Evolutionary conservation across 1,284 basidiomycete genomes (phyloP).

Genomic region (Cutaneotrichosporon sp.): DNA sequence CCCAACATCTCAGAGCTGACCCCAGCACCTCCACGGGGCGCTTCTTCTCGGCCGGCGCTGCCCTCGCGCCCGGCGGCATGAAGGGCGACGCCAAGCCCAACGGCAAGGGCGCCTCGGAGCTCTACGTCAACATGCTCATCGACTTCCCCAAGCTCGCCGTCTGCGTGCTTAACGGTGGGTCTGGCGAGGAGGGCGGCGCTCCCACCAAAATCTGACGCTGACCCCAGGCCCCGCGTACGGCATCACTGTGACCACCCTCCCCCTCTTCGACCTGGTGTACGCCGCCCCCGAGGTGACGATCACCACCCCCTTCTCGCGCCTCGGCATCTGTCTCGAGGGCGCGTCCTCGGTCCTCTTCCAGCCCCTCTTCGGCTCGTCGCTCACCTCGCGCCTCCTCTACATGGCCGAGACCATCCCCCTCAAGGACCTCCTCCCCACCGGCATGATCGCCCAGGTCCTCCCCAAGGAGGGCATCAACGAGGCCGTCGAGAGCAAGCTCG

Average conservation of each 20-base stretch:
- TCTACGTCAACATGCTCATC: conserved; percentile 23
- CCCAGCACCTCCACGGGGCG: conserved; percentile 21
- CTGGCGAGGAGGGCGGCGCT: neutral
- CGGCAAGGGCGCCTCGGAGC: neutral
- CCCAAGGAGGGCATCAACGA: conserved; percentile 13
- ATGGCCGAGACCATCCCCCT: conserved; percentile 23
- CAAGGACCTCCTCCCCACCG: conserved; percentile 14
- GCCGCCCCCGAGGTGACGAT: conserved; percentile 18
- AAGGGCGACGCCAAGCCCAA: neutral
- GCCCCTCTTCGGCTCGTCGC: conserved; percentile 19
- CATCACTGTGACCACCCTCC: conserved; percentile 25
- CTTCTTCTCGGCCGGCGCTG: conserved; percentile 24
- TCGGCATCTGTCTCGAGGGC: conserved; percentile 27
- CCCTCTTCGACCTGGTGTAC: conserved; percentile 27
- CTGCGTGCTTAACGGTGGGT: conserved; percentile 19
- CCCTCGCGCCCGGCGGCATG: conserved; percentile 18
- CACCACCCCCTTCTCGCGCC: conserved; percentile 26
- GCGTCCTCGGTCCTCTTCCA: conserved; percentile 21
- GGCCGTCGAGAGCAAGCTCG: conserved; percentile 13
- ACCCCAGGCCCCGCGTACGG: conserved; percentile 24
- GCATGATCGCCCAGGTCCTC: conserved; percentile 18
- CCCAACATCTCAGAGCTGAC: neutral
- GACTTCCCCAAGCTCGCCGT: conserved; percentile 27
- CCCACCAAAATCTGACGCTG: no score
- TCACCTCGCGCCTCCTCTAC: conserved; percentile 22